Conservation (phyloP, 179 eudicot genomes). For the Silene noctiflora region DNA sequence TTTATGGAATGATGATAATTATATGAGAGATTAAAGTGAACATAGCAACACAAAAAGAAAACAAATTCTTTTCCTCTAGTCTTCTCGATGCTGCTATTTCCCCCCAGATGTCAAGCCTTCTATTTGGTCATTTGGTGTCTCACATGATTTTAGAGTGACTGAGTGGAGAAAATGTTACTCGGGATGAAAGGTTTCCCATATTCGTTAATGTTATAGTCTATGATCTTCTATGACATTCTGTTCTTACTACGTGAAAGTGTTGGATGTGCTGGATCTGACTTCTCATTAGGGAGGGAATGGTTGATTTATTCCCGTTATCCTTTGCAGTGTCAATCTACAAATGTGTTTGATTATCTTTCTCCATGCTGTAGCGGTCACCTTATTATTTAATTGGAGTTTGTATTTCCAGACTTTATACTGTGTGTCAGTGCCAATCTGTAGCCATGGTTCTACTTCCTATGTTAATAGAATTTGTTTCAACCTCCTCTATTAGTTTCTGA, state of each 20-base stretch:
- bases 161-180: no score
- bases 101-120: no score
- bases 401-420: background rate
- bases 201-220: background rate
- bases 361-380: background rate
- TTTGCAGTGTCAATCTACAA: background rate
- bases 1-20: no score
- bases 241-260: background rate
- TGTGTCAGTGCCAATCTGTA: background rate
- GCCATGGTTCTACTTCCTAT: background rate
- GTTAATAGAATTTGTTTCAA: slow-evolving; percentile 6
- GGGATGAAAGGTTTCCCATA: no score
- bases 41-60: no score
- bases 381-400: background rate
- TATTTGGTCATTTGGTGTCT: no score
- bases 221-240: background rate
- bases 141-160: no score
- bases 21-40: no score
- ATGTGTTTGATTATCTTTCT: background rate
- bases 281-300: background rate
- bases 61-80: background rate
- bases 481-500: background rate
- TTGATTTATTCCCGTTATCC: background rate
- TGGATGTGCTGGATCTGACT: background rate
- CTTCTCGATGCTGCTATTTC: no score